A percentile compares a stretch with the other conserved stretches of the same genome.
phyloP scores from a whole-genome alignment of 495 filamentous ascomycete species.

The Tuber microsphaerosporum region DNA sequence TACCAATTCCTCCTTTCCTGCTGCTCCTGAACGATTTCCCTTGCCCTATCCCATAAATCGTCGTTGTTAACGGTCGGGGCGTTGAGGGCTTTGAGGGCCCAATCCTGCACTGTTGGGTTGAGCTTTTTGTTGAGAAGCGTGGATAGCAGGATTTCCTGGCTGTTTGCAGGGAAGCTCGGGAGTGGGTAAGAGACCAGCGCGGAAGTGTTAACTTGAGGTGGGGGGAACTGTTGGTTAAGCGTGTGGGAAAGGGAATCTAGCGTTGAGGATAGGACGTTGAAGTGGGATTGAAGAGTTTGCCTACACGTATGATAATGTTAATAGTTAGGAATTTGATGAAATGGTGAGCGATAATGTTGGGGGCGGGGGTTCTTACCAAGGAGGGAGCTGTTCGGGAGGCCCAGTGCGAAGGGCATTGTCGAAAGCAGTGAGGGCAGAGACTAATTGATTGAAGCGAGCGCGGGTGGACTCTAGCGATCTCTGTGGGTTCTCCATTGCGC shows the following conservation, averaged over 20 bases:
- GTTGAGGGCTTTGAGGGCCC: slow-evolving; percentile 50
- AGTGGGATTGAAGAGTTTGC: slow-evolving; percentile 32
- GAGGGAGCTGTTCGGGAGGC: slow-evolving; percentile 50
- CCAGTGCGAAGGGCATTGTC: slow-evolving; percentile 49
- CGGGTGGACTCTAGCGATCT: slow-evolving; percentile 58
- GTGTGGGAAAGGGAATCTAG: slow-evolving; percentile 54
- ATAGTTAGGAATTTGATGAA: slow-evolving; percentile 8
- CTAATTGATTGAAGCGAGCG: slow-evolving; percentile 55
- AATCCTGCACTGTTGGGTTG: slow-evolving; percentile 55
- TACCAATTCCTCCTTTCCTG: slow-evolving; percentile 47
- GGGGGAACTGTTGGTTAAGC: slow-evolving; percentile 51
- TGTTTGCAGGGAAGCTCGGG: slow-evolving; percentile 54
- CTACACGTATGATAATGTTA: slow-evolving; percentile 8
- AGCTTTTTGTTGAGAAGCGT: slow-evolving; percentile 60
- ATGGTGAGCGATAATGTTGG: not conserved
- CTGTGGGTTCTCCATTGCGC: slow-evolving; percentile 35
- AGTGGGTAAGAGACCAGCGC: slow-evolving; percentile 54
- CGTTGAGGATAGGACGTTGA: slow-evolving; percentile 42
- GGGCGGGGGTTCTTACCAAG: slow-evolving; percentile 48
- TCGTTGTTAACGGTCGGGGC: slow-evolving; percentile 13
- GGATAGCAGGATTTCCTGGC: slow-evolving; percentile 50
- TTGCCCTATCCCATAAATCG: slow-evolving; percentile 30
- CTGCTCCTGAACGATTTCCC: slow-evolving; percentile 42
- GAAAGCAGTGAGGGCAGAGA: slow-evolving; percentile 52
- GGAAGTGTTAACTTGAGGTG: slow-evolving; percentile 44